Evolutionary conservation across 331 rosid species (phyloP), one percentile per base, ranked within the genome.

Genomic region (Acacia concinna): DNA sequence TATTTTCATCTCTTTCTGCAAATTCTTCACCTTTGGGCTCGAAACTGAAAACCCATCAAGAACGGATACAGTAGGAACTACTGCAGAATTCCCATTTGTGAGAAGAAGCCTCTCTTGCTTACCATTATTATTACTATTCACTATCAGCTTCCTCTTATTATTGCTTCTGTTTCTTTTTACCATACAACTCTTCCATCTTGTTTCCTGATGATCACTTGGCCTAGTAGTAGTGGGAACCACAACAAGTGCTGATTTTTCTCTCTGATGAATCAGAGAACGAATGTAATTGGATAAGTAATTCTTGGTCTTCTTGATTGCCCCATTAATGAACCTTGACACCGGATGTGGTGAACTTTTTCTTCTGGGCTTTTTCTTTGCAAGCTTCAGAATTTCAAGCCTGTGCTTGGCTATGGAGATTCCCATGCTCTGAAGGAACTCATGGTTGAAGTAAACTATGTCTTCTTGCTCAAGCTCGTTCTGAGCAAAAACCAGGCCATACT

Each of bases 371-470:
- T 82, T 88, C 62, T 79, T 84, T 0, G 92, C 89, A 14, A 88
- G 85, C 89, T 95, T 95, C 79, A 95, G 90, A 68, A 95, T 95
- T 78, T 95, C 96, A 23, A 92, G 88, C 79, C 97, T 88, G 79
- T 95, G 99, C 73, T 95, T 95, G 79, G 96, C 98, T 72, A 90
- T 88, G 84, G 97, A 88, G 80, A 95, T 93, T 7, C 98, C 99
- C 94, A 95, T 89, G 92, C 97, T 95, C 54, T 87, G 97, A 20
- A 95, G 97, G 60, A 93, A 93, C 79, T 95, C 99, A 25, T 95
- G 97, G 91, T 90, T 93, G 89, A 93, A 91, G 82, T 89, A 93
- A 34, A 77, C 8, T 38, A 91, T 88, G 80, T 92, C 98, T 40
- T 93, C 94, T 60, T 90, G 84, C 80, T 95, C 98, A 28, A 95